These are phyloP conservation scores for Lophiotrema nucula DNA, from an alignment of 495 filamentous ascomycete species.

Conservation along the genomic window DNA sequence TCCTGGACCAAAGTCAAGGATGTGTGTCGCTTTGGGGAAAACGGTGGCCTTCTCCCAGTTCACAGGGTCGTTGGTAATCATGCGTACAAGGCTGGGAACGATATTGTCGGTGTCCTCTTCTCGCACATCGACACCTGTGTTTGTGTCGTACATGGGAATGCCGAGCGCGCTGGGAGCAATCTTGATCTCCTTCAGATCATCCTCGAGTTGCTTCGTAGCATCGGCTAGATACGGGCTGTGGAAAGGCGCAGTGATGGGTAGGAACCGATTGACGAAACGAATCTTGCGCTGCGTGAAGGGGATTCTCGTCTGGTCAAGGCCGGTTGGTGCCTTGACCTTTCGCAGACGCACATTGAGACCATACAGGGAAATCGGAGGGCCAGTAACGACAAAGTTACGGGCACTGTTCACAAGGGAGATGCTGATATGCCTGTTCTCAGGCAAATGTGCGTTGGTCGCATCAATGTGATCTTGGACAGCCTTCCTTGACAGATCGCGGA, in stretches of 20 bases:
- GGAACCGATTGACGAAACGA: constrained; percentile 93
- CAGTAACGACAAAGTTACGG: constrained; percentile 94
- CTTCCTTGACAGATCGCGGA: constrained; percentile 80
- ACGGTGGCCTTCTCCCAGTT: constrained; percentile 92
- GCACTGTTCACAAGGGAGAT: constrained; percentile 97
- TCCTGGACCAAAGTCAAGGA: constrained; percentile 93
- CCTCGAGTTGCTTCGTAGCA: constrained; percentile 73
- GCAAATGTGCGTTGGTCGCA: constrained; percentile 92
- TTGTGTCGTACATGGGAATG: constrained; percentile 85
- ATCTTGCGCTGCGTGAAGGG: constrained; percentile 94
- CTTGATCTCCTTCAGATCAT: constrained; percentile 79
- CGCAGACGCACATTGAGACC: constrained; percentile 90
- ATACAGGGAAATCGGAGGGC: constrained; percentile 91
- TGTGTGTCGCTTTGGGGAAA: constrained; percentile 86
- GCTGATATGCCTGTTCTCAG: constrained; percentile 84
- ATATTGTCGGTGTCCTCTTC: constrained; percentile 62
- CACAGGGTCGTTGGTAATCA: constrained; percentile 89
- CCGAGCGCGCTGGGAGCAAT: constrained; percentile 66
- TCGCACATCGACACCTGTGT: constrained; percentile 77
- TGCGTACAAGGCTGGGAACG: constrained; percentile 78
- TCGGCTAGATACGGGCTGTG: constrained; percentile 89
- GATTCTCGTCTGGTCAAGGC: constrained; percentile 90
- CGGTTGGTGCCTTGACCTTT: constrained; percentile 95
- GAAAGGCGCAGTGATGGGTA: constrained; percentile 97
- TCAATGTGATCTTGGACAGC: constrained; percentile 93